Evolutionary conservation across 2,329 filamentous ascomycete species (phyloP).

Genomic region (Chaetomium strumarium): DNA sequence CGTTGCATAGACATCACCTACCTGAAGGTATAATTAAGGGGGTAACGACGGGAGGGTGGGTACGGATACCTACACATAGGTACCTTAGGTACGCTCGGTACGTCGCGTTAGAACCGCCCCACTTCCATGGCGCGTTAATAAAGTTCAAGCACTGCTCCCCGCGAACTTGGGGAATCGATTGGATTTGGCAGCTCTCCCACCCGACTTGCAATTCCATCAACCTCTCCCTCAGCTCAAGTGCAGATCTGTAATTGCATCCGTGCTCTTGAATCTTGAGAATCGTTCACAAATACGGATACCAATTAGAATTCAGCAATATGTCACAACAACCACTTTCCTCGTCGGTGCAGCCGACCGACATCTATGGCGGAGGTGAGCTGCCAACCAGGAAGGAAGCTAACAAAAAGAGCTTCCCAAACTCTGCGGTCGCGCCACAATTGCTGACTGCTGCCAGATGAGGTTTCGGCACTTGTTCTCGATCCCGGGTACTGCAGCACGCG

Average conservation of each 20-base stretch:
- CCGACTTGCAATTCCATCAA: background rate
- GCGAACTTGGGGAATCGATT: slow-evolving; percentile 17
- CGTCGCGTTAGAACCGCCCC: background rate
- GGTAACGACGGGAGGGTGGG: too few relatives aligned
- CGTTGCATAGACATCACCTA: too few relatives aligned
- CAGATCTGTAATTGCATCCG: background rate
- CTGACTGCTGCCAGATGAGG: slow-evolving; percentile 64
- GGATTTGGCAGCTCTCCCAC: too few relatives aligned
- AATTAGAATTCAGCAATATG: slow-evolving; percentile 33
- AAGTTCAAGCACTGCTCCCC: background rate
- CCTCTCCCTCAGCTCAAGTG: background rate
- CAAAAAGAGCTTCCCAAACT: background rate
- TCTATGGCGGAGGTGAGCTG: slow-evolving; percentile 55
- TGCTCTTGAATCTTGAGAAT: too few relatives aligned
- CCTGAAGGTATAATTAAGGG: too few relatives aligned
- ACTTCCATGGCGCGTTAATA: background rate
- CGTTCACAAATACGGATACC: background rate
- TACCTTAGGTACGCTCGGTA: too few relatives aligned
- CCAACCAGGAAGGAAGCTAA: background rate
- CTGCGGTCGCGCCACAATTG: background rate
- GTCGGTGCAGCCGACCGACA: slow-evolving; percentile 54
- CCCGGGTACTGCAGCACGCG: slow-evolving; percentile 87
- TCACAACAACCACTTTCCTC: slow-evolving; percentile 49
- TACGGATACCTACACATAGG: too few relatives aligned
- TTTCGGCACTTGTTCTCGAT: slow-evolving; percentile 93